Base-by-base conservation (phyloP, 2,329 filamentous ascomycete species). In the Claviceps quebecensis region DNA sequence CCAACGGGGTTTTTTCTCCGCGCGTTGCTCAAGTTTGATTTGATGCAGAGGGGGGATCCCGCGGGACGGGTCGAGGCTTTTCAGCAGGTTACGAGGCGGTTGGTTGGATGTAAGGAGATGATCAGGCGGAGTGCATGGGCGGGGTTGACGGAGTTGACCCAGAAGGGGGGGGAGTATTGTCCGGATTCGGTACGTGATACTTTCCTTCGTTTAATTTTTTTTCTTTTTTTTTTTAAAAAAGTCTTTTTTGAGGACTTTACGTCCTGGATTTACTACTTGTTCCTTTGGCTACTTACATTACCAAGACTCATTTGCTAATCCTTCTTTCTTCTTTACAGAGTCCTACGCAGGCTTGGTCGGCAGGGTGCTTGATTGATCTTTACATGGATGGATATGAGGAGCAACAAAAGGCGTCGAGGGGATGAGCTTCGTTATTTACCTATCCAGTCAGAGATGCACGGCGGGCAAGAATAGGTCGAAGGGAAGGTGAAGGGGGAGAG, bases 261-360 rank as follows among this genome's bases (percentile, higher is more conserved):
- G 11, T 40, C 45, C 47, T n/a, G 5, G 8, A 17, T 40, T 11
- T 7, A 2, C 16, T 40, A 6, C 22, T 23, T 6, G 2, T 16
- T 14, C 3, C 4, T n/a, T 14, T 14, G 5, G 5, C 13, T 44
- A 16, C 38, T 17, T 9, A 6, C 37, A n/a, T n/a, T n/a, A n/a
- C n/a, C 19, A 19, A 19, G 19, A 19, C 19, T 13, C 11, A 7
- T 26, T 8, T 14, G 23, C 41, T 47, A 22, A 43, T n/a, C 29
- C 8, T 11, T 19, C 19, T 45, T 37, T 17, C 11, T 29, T 45
- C 14, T 17, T 5, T 4, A 51, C 63, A 93, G 83, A 93, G 85
- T 50, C 93, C 93, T 26, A 96, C 93, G 0, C 93, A 98, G 68
- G 86, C 93, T 50, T 98, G 93, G 93, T 96, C 89, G 50, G 87